phyloP scores from a whole-genome alignment of 2,329 filamentous ascomycete species.

The Stagonosporopsis rhizophila region DNA sequence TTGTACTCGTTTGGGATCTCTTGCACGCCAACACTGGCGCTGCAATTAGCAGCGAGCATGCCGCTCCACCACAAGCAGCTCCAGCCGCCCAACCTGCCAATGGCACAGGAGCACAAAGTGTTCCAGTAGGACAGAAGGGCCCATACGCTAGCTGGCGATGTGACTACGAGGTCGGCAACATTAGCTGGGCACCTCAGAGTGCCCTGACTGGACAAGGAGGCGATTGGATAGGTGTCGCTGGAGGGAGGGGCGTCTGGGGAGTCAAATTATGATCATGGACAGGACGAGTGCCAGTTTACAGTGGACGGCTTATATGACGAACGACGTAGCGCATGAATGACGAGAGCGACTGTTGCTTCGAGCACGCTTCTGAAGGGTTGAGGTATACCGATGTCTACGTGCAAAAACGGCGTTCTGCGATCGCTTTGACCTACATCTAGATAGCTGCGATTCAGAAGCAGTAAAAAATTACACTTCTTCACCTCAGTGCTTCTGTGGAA shows the following conservation, averaged over 20 bases:
- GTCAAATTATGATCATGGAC: constrained; percentile 59
- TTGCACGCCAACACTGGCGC: constrained; percentile 69
- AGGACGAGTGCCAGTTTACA: background rate
- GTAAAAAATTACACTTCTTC: background rate
- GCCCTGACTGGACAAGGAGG: constrained; percentile 71
- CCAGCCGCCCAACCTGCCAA: constrained; percentile 38
- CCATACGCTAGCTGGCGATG: constrained; percentile 83
- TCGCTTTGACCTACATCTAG: constrained; percentile 2
- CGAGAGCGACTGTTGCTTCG: background rate
- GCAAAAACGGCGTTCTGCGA: constrained; percentile 8
- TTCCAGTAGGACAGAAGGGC: constrained; percentile 63
- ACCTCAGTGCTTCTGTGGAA: background rate
- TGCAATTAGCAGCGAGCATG: constrained; percentile 54
- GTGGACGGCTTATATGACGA: background rate
- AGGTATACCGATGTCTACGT: background rate
- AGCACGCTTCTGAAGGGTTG: background rate
- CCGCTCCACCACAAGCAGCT: constrained; percentile 35
- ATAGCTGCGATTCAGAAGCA: constrained; percentile 1
- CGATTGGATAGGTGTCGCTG: constrained; percentile 85
- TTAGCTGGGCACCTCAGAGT: constrained; percentile 81
- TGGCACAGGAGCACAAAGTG: constrained; percentile 32
- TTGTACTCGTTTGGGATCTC: constrained; percentile 93
- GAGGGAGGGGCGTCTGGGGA: constrained; percentile 82
- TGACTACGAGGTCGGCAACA: constrained; percentile 85
- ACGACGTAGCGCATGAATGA: constrained; percentile 11